Conservation (phyloP, 805 yeast genomes). For the Tetrapisispora pingtungensis region DNA sequence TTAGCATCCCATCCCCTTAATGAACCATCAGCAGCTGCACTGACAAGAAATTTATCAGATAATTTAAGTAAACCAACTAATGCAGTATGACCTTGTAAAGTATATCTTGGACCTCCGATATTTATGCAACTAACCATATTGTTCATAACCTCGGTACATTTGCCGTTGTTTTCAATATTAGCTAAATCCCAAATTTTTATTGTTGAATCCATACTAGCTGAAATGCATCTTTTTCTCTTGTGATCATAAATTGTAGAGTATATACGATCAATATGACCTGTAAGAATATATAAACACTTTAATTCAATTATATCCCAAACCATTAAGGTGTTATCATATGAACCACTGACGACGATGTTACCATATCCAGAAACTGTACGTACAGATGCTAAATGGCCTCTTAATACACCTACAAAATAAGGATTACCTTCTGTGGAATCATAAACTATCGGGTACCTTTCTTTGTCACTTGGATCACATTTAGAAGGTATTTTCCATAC, state of each 20-base stretch:
- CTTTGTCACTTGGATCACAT: background rate
- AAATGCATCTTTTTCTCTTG: slow-evolving; percentile 66
- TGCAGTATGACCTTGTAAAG: slow-evolving; percentile 80
- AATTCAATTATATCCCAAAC: slow-evolving; percentile 85
- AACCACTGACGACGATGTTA: slow-evolving; percentile 74
- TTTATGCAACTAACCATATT: slow-evolving; percentile 20
- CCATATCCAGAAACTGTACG: slow-evolving; percentile 84
- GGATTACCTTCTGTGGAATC: slow-evolving; percentile 38
- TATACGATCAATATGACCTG: slow-evolving; percentile 81
- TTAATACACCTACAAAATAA: slow-evolving; percentile 54
- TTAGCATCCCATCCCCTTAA: slow-evolving; percentile 89
- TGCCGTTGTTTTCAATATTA: slow-evolving; percentile 49
- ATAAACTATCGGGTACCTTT: slow-evolving; percentile 17
- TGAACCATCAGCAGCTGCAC: slow-evolving; percentile 94
- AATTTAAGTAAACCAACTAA: slow-evolving; percentile 80
- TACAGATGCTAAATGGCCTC: slow-evolving; percentile 73
- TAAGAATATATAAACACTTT: slow-evolving; percentile 58
- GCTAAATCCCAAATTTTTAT: slow-evolving; percentile 84
- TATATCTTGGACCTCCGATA: slow-evolving; percentile 34
- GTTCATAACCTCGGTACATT: slow-evolving; percentile 16
- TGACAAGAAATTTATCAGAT: slow-evolving; percentile 65
- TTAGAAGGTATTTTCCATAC: slow-evolving; percentile 68
- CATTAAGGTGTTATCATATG: slow-evolving; percentile 81
- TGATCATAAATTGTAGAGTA: slow-evolving; percentile 82
- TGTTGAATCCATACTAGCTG: slow-evolving; percentile 85